These are phyloP conservation scores for Plenodomus biglobosus DNA, from an alignment of 2,329 filamentous ascomycete genomes.

Conservation along the genomic window DNA sequence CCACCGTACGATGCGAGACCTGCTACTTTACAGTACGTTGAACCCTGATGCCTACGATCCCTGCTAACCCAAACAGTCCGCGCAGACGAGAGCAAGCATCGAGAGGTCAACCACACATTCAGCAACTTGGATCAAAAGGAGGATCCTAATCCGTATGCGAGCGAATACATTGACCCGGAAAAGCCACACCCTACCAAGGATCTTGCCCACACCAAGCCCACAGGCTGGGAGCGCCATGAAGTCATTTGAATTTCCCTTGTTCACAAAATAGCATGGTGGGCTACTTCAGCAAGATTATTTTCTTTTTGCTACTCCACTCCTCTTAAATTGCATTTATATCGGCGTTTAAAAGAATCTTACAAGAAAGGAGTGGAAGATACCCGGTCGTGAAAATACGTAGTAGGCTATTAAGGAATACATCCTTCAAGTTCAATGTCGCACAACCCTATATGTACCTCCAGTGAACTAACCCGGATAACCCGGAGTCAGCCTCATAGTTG, in stretches of 20 bases:
- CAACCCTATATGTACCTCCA: neutral
- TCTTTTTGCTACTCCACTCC: slow-evolving; percentile 2
- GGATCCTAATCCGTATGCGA: slow-evolving; percentile 92
- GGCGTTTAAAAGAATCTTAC: slow-evolving; percentile 1
- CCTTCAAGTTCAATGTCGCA: neutral
- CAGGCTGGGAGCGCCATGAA: slow-evolving; percentile 82
- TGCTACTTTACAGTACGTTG: slow-evolving; percentile 79
- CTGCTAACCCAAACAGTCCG: slow-evolving; percentile 28
- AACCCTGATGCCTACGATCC: neutral
- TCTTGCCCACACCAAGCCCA: slow-evolving; percentile 63
- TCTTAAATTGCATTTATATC: slow-evolving; percentile 2
- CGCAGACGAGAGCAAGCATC: slow-evolving; percentile 57
- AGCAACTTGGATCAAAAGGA: slow-evolving; percentile 80
- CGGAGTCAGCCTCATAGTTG: neutral
- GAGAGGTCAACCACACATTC: slow-evolving; percentile 95
- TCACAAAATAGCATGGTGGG: neutral
- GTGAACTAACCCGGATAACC: neutral
- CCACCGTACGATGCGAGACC: slow-evolving; percentile 77
- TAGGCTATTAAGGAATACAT: neutral
- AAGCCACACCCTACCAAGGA: slow-evolving; percentile 71
- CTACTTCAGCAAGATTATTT: neutral
- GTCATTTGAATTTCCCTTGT: slow-evolving; percentile 25
- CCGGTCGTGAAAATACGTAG: neutral
- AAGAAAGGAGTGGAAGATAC: neutral
- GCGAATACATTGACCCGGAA: slow-evolving; percentile 71